Conservation (phyloP, 352 stramenopile genomes). For the Globisporangium viniferum region DNA sequence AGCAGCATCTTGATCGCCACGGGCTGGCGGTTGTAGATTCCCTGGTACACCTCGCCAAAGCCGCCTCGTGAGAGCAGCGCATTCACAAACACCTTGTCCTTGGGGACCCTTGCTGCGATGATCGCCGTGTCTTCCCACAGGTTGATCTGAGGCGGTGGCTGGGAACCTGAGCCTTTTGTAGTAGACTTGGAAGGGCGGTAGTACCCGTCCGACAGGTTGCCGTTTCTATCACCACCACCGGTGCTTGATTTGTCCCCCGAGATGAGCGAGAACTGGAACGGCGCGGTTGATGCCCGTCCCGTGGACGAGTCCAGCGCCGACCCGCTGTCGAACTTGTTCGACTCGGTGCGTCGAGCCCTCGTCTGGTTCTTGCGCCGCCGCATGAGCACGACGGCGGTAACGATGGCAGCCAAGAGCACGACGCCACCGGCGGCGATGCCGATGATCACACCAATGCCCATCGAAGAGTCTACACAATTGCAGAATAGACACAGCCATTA, state of each 20-base stretch:
- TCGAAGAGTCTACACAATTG: not conserved
- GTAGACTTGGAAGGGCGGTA: not conserved
- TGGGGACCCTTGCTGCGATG: constrained; percentile 26
- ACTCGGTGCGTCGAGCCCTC: not conserved
- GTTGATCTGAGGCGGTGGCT: not conserved
- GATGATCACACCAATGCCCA: not conserved
- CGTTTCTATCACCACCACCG: not conserved
- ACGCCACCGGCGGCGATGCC: not conserved
- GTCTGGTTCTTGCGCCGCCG: not conserved
- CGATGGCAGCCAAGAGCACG: not conserved
- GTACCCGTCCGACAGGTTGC: not conserved
- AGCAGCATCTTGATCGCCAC: constrained; percentile 48
- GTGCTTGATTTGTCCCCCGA: not conserved
- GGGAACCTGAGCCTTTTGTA: not conserved
- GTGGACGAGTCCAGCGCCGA: not conserved
- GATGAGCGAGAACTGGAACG: constrained; percentile 1
- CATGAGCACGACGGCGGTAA: not conserved
- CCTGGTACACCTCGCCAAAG: constrained; percentile 42
- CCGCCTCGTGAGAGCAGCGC: constrained; percentile 31
- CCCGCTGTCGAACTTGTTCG: not conserved
- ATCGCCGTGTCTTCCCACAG: constrained; percentile 40
- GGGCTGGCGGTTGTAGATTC: constrained; percentile 28
- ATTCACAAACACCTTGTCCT: constrained; percentile 23
- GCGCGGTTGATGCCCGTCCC: not conserved
- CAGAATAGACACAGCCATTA: not conserved